Percentiles rank a stretch among this genome's conserved stretches.
phyloP scores from a whole-genome alignment of 345 rosid species.

The Lepidium aucheri region DNA sequence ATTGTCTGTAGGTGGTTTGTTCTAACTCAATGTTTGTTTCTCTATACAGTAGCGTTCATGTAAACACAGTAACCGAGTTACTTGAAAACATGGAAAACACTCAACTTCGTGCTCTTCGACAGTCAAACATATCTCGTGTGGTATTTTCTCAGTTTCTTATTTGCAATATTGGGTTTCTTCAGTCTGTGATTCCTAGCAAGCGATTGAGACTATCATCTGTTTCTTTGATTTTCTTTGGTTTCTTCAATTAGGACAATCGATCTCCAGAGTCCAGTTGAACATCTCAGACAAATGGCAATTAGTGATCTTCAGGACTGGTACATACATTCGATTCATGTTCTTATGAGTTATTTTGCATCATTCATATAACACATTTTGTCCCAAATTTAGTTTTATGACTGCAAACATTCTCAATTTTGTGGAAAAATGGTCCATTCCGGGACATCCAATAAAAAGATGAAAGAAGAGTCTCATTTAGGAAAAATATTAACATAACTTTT shows the following conservation, averaged over 20 bases:
- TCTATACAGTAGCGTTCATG: conserved; percentile 11
- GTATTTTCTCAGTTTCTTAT: conserved; percentile 3
- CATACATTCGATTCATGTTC: no score
- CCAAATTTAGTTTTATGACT: background rate
- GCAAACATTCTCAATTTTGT: background rate
- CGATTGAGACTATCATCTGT: background rate
- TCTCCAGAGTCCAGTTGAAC: conserved; percentile 8
- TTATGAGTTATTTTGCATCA: no score
- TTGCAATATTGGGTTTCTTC: background rate
- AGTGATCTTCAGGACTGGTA: background rate
- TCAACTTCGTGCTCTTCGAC: conserved; percentile 29
- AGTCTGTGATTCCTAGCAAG: background rate
- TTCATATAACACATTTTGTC: no score
- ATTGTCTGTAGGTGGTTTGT: background rate
- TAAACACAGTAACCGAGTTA: conserved; percentile 26
- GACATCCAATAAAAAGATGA: no score
- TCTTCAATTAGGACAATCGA: conserved; percentile 7
- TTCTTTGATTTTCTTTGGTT: background rate
- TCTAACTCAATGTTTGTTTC: background rate
- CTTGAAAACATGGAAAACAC: conserved; percentile 31
- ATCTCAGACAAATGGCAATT: background rate
- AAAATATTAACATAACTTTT: no score
- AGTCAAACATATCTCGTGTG: conserved; percentile 13
- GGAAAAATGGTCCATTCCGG: no score
- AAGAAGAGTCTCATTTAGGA: no score